These are phyloP conservation scores for Anthoceros angustus DNA, from an alignment of 225 moss, liverwort and hornwort genomes.

Conservation along the genomic window DNA sequence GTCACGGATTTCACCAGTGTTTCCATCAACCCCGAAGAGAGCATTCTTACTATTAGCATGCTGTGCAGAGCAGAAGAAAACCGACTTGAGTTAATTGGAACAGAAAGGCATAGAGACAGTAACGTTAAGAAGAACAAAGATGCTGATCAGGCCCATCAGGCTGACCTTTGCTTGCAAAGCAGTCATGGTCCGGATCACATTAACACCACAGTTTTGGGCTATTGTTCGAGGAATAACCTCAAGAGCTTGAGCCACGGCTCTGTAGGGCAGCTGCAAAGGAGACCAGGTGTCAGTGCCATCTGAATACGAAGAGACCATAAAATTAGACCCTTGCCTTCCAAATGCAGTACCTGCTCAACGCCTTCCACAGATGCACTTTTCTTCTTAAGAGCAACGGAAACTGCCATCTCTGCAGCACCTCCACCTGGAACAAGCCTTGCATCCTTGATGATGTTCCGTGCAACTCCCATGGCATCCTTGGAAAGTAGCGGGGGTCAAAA, in stretches of 20 bases:
- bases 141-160: background rate
- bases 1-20: conserved; percentile 62
- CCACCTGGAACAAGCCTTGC: conserved; percentile 84
- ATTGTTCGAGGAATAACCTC: conserved; percentile 84
- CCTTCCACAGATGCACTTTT: conserved; percentile 68
- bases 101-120: background rate
- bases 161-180: conserved; percentile 72
- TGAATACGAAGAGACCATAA: background rate
- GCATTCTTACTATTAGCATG: conserved; percentile 63
- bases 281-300: background rate
- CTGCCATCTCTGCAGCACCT: conserved; percentile 92
- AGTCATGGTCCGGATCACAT: conserved; percentile 72
- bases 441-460: conserved; percentile 76
- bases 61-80: conserved; percentile 16
- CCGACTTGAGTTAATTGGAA: background rate
- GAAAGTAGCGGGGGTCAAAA: background rate
- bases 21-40: conserved; percentile 66
- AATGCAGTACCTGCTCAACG: conserved; percentile 43
- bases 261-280: conserved; percentile 58
- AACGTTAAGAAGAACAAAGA: background rate
- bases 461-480: conserved; percentile 84
- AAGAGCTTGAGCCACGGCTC: conserved; percentile 73
- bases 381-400: conserved; percentile 61
- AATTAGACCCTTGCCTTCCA: background rate
- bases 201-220: conserved; percentile 76